Evolutionary conservation across 2,329 filamentous ascomycete genomes (phyloP), one percentile per base, ranked within the genome.

Genomic region (Phaeosphaeria sp.): DNA sequence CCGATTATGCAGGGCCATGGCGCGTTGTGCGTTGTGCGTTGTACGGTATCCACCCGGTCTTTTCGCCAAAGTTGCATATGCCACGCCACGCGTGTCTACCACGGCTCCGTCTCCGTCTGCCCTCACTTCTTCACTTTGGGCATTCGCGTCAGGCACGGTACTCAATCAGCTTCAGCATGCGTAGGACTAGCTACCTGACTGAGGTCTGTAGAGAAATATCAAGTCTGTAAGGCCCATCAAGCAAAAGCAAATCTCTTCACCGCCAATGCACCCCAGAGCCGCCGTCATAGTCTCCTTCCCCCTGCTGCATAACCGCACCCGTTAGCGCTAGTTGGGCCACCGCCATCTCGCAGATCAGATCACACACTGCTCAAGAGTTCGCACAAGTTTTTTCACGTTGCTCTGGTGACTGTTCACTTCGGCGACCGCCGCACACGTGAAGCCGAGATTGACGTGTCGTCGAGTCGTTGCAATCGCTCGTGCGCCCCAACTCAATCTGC

Each of bases 11-110:
- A 67, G 58, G 64, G 62, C 61, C 53, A 11, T 65, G 67, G 68
- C 68, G 67, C 66, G 67, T 67, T 70, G 67, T 27, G 9, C 25
- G 9, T 9, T 27, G 68, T 70, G 66, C 66, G 65, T 68, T 68
- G 67, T 66, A 27, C 44, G 33, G 33, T 17, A 49, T 39, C 46
- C 23, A 43, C 44, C 9, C 9, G 25, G 30, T 42, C 41, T n/a
- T 11, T 6, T 53, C 48, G 48, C 48, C 33, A 42, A 50, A 41
- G 20, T 36, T 41, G 22, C 41, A 27, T 27, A 9, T n/a, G 25
- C 25, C 25, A 27, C n/a, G 13, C 36, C 36, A 15, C 36, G 36
- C 25, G 11, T 11, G 25, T 30, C 25, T 11, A 30, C n/a, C n/a
- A n/a, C n/a, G n/a, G 13, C 30, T 36, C 30, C 3, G 13, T 11